These are phyloP conservation scores for Mycena vitilis DNA, from an alignment of 768 basidiomycete species.

Conservation along the genomic window DNA sequence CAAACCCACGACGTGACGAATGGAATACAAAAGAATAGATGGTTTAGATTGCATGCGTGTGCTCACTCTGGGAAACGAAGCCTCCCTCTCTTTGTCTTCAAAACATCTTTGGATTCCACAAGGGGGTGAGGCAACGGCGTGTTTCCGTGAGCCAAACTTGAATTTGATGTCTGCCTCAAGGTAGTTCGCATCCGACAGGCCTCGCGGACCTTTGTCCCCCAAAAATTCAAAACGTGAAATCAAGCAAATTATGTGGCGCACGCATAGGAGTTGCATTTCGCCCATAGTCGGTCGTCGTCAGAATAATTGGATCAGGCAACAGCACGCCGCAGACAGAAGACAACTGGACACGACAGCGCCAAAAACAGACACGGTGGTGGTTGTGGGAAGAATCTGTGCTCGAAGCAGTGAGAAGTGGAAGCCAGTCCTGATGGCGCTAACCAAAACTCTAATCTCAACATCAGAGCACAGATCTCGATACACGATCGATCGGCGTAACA, in stretches of 20 bases:
- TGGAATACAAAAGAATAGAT: no score
- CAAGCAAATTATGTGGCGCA: neutral
- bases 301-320: neutral
- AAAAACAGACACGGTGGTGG: neutral
- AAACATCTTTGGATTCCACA: no score
- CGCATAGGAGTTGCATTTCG: no score
- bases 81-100: neutral
- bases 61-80: no score
- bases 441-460: conserved; percentile 16
- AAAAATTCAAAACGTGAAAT: neutral
- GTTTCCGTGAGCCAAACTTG: no score
- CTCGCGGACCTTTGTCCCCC: no score
- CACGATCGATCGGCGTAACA: conserved; percentile 16
- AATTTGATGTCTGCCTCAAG: no score
- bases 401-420: neutral
- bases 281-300: neutral
- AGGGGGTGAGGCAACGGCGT: no score
- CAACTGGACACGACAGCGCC: neutral
- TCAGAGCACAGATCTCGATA: conserved; percentile 2
- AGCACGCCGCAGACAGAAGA: neutral
- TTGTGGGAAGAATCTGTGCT: neutral
- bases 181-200: no score
- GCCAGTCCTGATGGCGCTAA: conserved; percentile 1
- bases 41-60: no score
- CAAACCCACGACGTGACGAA: no score